Evolutionary conservation across 306 rosid genomes (phyloP).

Genomic region (Trifolium repens): DNA sequence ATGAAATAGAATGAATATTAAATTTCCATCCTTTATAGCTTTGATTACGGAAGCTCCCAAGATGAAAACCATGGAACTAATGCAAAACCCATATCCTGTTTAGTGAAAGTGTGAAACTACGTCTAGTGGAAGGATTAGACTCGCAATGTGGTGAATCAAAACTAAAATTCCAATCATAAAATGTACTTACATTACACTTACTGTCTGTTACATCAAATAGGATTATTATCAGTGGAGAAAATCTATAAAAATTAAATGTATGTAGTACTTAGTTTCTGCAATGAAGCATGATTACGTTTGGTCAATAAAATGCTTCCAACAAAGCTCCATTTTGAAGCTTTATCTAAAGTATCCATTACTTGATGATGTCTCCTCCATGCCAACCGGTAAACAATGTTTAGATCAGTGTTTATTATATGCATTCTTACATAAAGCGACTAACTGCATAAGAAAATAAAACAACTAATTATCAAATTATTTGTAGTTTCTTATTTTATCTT

Average conservation of each 20-base stretch:
- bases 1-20: background rate
- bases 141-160: no score
- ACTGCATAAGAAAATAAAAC: slow-evolving; percentile 21
- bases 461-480: background rate
- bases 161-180: no score
- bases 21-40: slow-evolving; percentile 5
- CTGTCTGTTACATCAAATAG: no score
- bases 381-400: background rate
- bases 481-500: slow-evolving; percentile 9
- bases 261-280: background rate
- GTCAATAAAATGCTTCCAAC: background rate
- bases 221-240: no score
- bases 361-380: background rate
- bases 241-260: no score
- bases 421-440: slow-evolving; percentile 34
- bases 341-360: background rate
- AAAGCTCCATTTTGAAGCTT: slow-evolving; percentile 18
- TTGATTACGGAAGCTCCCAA: slow-evolving; percentile 11
- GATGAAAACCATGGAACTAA: background rate
- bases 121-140: no score
- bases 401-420: slow-evolving; percentile 18
- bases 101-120: background rate
- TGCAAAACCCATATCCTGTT: background rate
- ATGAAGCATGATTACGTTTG: background rate
- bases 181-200: no score